Evolutionary conservation across 768 basidiomycete species (phyloP).

Genomic region (Podaxis pistillaris): DNA sequence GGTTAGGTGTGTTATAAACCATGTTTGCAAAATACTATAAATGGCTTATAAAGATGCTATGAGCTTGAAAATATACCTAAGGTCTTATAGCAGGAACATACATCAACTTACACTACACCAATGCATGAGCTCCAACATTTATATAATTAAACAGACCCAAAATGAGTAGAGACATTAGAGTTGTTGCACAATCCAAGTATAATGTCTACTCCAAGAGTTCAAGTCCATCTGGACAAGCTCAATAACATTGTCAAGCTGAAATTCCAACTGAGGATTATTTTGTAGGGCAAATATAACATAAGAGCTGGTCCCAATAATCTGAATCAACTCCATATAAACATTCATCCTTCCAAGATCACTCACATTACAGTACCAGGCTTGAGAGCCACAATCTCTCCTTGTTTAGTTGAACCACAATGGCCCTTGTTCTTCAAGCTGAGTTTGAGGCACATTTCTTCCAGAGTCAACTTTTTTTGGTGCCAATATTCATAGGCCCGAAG

Average conservation of each 20-base stretch:
- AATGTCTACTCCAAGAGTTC: conserved; percentile 8
- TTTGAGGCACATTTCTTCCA: conserved; percentile 30
- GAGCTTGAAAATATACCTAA: no score
- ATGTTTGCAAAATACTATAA: no score
- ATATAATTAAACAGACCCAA: no score
- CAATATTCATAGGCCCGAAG: conserved; percentile 34
- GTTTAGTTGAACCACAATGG: background rate
- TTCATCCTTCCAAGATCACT: conserved; percentile 12
- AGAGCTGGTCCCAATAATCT: conserved; percentile 19
- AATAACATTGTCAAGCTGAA: background rate
- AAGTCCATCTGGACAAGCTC: conserved; percentile 7
- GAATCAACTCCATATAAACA: background rate
- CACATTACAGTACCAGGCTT: conserved; percentile 32
- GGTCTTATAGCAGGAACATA: no score
- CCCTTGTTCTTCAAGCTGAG: conserved; percentile 20
- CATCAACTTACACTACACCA: no score
- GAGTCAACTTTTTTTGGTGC: conserved; percentile 24
- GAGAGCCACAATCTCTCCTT: conserved; percentile 19
- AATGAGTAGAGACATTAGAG: no score
- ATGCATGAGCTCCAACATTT: no score
- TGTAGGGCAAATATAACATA: conserved; percentile 33
- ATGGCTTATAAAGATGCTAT: no score
- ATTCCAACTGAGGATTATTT: conserved; percentile 19
- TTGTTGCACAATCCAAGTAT: background rate
- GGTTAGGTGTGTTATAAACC: no score